Evolutionary conservation across 78 protist species (phyloP).

Genomic region (Mastigamoeba balamuthi): DNA sequence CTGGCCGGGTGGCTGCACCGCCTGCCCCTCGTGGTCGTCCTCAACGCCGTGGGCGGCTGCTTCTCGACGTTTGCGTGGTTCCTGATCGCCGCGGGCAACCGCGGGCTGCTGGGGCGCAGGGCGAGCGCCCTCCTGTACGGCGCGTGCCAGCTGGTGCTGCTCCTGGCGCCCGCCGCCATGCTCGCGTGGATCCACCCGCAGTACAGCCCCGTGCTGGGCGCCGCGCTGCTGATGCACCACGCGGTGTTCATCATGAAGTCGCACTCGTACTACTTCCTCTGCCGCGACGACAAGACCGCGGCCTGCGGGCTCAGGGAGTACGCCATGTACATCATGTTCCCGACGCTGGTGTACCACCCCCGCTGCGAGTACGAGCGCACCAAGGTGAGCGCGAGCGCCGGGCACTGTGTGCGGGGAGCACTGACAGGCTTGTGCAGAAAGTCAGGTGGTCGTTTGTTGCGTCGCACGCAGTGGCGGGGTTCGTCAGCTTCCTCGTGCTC

Average conservation of each 20-base stretch:
- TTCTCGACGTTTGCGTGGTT: no score
- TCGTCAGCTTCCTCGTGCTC: not conserved
- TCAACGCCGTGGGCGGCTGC: no score
- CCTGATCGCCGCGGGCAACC: no score
- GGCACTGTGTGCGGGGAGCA: not conserved
- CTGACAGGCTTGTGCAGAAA: not conserved
- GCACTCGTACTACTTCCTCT: not conserved
- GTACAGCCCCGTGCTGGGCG: not conserved
- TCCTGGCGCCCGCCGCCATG: not conserved
- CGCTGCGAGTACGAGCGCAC: not conserved
- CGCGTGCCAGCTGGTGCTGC: not conserved
- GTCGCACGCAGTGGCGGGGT: not conserved
- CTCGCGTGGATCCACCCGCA: not conserved
- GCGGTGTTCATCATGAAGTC: not conserved
- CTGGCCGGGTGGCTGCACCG: no score
- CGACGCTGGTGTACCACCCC: not conserved
- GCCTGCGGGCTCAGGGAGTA: not conserved
- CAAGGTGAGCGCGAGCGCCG: not conserved
- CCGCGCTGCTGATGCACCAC: not conserved
- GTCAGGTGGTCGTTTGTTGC: not conserved
- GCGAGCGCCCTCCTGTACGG: no score
- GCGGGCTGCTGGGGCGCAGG: no score
- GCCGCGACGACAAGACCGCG: not conserved
- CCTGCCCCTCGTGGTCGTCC: no score
- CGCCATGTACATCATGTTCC: not conserved